These are phyloP conservation scores for Aspergillus carbonarius DNA, from an alignment of 2,329 filamentous ascomycete species.

Conservation along the genomic window DNA sequence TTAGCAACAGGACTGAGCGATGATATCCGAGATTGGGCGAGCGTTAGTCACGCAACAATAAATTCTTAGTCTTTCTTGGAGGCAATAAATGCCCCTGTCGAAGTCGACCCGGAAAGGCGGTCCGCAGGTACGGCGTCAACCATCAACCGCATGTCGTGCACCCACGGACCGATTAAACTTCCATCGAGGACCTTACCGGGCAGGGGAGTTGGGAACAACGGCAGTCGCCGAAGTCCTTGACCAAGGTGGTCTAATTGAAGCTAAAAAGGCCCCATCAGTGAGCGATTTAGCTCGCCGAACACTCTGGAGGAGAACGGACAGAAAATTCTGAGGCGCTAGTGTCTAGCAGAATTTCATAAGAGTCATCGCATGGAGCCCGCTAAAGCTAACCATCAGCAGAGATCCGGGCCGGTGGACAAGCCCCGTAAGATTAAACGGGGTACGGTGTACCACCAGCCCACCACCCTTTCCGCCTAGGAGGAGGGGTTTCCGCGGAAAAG, in stretches of 20 bases:
- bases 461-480: background rate
- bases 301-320: background rate
- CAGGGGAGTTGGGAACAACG: background rate
- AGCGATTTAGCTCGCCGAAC: background rate
- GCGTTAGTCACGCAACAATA: background rate
- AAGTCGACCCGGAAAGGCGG: background rate
- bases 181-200: background rate
- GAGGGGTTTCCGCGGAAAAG: constrained; percentile 15
- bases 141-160: background rate
- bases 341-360: background rate
- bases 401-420: background rate
- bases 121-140: background rate
- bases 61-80: too few species aligned
- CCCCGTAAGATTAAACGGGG: background rate
- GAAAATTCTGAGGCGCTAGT: constrained; percentile 9
- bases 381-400: background rate
- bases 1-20: background rate
- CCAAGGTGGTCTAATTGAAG: background rate
- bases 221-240: constrained; percentile 6
- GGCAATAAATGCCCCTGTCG: too few species aligned
- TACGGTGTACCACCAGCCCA: background rate
- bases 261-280: background rate
- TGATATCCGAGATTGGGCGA: background rate
- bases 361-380: constrained; percentile 3
- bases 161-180: background rate